Conservation (phyloP, 148 eudicot species). For the Heliamphora exappendiculata region DNA sequence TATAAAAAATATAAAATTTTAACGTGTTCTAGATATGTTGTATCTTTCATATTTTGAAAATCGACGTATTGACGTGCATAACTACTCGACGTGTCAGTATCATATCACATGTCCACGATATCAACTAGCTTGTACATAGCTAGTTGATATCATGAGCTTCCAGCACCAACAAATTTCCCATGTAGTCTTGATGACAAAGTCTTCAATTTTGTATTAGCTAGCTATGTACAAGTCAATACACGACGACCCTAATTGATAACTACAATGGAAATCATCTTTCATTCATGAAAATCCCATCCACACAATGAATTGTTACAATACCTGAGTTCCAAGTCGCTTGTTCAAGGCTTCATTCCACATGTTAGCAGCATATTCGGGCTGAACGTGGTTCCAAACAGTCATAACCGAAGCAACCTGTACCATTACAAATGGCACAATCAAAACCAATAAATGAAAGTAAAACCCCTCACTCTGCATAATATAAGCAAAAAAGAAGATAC, state of each 20-base stretch:
- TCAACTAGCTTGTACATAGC: too few relatives aligned
- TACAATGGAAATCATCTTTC: not conserved
- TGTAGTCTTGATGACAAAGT: not conserved
- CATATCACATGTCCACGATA: too few relatives aligned
- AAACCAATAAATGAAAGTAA: not conserved
- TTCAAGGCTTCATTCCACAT: constrained; percentile 90
- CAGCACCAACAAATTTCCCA: not conserved
- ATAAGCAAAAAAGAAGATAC: not conserved
- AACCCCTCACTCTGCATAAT: not conserved
- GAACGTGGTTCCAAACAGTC: constrained; percentile 76
- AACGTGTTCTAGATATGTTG: too few relatives aligned
- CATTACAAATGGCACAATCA: constrained; percentile 3
- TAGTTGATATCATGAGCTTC: too few relatives aligned
- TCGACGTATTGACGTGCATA: too few relatives aligned
- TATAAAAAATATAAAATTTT: too few relatives aligned
- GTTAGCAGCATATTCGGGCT: constrained; percentile 72
- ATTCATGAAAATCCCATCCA: constrained; percentile 1
- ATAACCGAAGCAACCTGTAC: constrained; percentile 88
- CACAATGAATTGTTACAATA: constrained; percentile 10
- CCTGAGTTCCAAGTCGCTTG: constrained; percentile 75
- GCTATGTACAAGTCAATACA: too few relatives aligned
- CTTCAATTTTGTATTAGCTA: not conserved
- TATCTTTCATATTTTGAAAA: too few relatives aligned
- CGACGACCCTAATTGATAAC: not conserved
- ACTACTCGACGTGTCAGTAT: too few relatives aligned